Percentiles rank a stretch among this genome's conserved stretches.
Conservation (phyloP, 306 rosid genomes). For the Prunus mume region DNA sequence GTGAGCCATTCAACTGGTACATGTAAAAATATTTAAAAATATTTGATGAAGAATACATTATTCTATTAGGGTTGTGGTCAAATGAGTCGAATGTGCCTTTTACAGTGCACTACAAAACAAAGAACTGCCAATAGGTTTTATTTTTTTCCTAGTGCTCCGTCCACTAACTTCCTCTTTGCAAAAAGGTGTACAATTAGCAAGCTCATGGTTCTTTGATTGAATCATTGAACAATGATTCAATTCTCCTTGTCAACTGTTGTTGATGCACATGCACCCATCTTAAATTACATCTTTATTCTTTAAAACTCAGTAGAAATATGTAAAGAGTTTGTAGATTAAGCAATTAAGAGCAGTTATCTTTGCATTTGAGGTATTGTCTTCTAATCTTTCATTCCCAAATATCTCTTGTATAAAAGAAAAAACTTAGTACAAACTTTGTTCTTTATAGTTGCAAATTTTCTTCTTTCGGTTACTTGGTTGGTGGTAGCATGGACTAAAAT, state of each 20-base stretch:
- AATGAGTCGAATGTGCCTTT: neutral
- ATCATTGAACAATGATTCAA: constrained; percentile 29
- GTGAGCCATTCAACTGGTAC: neutral
- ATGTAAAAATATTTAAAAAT: neutral
- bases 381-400: too few species aligned
- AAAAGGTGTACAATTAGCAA: neutral
- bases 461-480: too few species aligned
- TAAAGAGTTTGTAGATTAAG: too few species aligned
- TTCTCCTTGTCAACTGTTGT: neutral
- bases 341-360: too few species aligned
- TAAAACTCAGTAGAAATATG: too few species aligned
- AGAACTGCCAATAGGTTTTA: neutral
- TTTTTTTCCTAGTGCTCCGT: constrained; percentile 20
- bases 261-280: neutral
- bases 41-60: neutral
- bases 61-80: neutral
- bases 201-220: constrained; percentile 16
- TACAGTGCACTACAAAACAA: neutral
- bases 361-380: too few species aligned
- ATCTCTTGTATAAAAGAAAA: too few species aligned
- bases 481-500: too few species aligned
- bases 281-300: neutral
- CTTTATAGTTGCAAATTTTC: too few species aligned
- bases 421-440: too few species aligned
- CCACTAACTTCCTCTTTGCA: constrained; percentile 25